Base-by-base conservation (phyloP, 495 filamentous ascomycete genomes). In the Lepidopterella palustris region DNA sequence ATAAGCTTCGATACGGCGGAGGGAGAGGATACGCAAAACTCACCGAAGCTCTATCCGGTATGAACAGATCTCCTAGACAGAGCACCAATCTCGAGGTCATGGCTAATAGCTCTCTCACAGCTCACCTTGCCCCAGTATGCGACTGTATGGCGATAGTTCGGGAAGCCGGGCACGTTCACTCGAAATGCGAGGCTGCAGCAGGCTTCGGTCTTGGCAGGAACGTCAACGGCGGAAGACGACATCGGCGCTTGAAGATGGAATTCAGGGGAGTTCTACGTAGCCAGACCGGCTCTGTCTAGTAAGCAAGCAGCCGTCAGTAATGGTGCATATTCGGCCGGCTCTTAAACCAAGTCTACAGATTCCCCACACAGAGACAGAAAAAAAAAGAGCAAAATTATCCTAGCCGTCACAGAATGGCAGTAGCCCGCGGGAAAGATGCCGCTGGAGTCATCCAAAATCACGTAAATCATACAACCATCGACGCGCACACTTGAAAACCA, bases 61-160 rank as follows among this genome's bases (percentile, higher is more conserved):
- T 97, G 81, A 97, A 96, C 55, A 98, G 82, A 78, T 98, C 93
- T 72, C 92, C 92, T 62, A 97, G 90, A 67, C 90, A 89, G 71
- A 98, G 83, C 69, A 96, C 87, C 54, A 92, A 77, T 71, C 88
- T 81, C 66, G 88, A 88, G 66, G 87, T 82, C 88, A 92, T 92
- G 58, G 55, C 42, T 51, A 27, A 24, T 50, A n/a, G 47, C 25
- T 50, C 47, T 50, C 47, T 24, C 24, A 15, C 47, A 24, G 47
- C 47, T 24, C 47, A 25, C 47, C 47, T 24, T 9, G 47, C 15
- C 47, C 20, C 23, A 50, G 15, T 11, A 42, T 42, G 35, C 35
- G 35, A 18, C 35, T 3, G 10, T 11, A 42, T 18, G 35, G 18
- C 13, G 10, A 42, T 3, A 2, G 18, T 13, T 42, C 35, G 35